phyloP scores from a whole-genome alignment of 257 asterid species.

The Przewalskia tangutica region DNA sequence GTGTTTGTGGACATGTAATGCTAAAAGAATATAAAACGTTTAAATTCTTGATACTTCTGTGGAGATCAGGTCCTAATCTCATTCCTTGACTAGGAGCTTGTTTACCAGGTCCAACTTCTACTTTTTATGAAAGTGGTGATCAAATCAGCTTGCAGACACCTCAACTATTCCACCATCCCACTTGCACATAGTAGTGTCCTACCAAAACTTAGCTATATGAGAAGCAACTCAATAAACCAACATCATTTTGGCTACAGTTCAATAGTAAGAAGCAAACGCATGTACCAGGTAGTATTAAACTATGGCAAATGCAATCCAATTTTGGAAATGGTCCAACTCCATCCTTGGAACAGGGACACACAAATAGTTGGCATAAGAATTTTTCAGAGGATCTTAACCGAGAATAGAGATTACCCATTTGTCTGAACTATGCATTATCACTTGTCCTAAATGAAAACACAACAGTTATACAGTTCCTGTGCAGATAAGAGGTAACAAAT shows the following conservation, averaged over 20 bases:
- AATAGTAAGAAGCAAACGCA: neutral
- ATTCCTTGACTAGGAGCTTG: neutral
- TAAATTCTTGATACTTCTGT: neutral
- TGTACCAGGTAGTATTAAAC: neutral
- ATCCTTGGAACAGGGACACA: neutral
- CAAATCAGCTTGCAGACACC: neutral
- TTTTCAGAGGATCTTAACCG: neutral
- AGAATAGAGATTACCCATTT: neutral
- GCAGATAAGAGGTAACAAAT: too few species aligned
- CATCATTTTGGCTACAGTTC: neutral
- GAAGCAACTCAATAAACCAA: neutral
- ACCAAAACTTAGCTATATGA: too few species aligned
- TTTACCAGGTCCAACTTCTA: neutral
- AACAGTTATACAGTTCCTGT: too few species aligned
- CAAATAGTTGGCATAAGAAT: neutral
- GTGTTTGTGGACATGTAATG: neutral
- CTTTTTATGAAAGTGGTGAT: neutral
- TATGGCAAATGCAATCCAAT: neutral
- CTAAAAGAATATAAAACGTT: too few species aligned
- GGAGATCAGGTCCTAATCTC: neutral
- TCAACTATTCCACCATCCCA: too few species aligned
- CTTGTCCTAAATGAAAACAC: too few species aligned
- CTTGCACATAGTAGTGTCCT: too few species aligned
- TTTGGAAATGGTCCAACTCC: neutral
- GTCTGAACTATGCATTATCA: neutral